A percentile compares a stretch with the other conserved stretches of the same genome.
phyloP scores from a whole-genome alignment of 352 stramenopile genomes.

The Phytophthora crassamura region DNA sequence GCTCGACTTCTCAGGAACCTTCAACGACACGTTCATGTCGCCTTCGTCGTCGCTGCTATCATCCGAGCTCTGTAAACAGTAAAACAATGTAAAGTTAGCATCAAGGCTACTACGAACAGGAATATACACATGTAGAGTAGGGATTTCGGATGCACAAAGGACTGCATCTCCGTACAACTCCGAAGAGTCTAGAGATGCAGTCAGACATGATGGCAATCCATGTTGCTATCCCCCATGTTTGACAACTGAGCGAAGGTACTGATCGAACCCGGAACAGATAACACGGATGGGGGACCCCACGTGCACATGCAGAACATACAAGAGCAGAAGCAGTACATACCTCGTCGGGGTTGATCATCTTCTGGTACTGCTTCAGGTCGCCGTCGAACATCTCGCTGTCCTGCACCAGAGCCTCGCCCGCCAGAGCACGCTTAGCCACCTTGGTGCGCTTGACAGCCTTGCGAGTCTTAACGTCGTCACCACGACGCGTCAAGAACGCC shows the following conservation, averaged over 20 bases:
- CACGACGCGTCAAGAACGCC: slow-evolving; percentile 75
- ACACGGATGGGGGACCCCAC: slow-evolving; percentile 82
- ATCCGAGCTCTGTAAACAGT: slow-evolving; percentile 76
- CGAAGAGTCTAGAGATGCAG: slow-evolving; percentile 38
- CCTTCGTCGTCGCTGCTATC: slow-evolving; percentile 70
- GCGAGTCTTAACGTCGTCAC: slow-evolving; percentile 82
- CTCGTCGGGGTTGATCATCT: slow-evolving; percentile 90
- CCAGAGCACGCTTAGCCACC: slow-evolving; percentile 83
- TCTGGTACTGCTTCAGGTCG: slow-evolving; percentile 79
- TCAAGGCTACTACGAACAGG: not conserved
- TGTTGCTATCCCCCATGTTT: slow-evolving; percentile 87
- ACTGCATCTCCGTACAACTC: slow-evolving; percentile 49
- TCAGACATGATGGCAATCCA: slow-evolving; percentile 89
- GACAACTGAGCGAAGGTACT: slow-evolving; percentile 93
- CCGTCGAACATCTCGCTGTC: slow-evolving; percentile 87
- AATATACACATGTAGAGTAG: slow-evolving; percentile 12
- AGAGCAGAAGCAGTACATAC: slow-evolving; percentile 51
- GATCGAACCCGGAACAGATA: slow-evolving; percentile 90
- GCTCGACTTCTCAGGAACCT: slow-evolving; percentile 81
- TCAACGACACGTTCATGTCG: slow-evolving; percentile 74
- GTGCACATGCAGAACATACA: slow-evolving; percentile 28
- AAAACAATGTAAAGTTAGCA: slow-evolving; percentile 9
- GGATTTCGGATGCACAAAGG: slow-evolving; percentile 84
- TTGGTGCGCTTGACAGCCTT: slow-evolving; percentile 89
- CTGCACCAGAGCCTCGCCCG: slow-evolving; percentile 78